Conservation (phyloP, 306 rosid species). For the Rosa chinensis region DNA sequence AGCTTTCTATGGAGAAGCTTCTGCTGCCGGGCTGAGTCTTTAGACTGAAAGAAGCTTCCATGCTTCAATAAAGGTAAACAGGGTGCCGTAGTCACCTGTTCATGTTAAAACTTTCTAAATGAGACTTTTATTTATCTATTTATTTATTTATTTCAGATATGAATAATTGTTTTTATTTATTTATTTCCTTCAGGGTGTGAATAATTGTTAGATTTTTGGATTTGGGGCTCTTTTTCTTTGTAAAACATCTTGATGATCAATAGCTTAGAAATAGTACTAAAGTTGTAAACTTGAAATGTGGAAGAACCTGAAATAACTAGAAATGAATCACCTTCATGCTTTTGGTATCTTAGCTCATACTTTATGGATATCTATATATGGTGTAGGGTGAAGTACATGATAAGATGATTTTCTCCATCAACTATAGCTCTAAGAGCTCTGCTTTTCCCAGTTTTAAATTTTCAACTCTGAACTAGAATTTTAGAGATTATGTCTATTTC, state of each 20-base stretch:
- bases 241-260: neutral
- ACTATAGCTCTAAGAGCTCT: too few species aligned
- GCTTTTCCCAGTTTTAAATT: neutral
- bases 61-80: neutral
- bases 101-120: neutral
- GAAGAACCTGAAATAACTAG: neutral
- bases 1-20: neutral
- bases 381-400: neutral
- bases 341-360: neutral
- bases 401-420: neutral
- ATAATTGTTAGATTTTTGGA: neutral
- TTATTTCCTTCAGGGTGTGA: neutral
- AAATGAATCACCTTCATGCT: neutral
- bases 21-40: neutral
- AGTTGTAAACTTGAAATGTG: conserved; percentile 12
- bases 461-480: neutral
- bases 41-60: conserved; percentile 13
- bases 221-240: conserved; percentile 2
- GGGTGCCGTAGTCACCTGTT: neutral
- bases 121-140: neutral
- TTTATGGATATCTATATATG: neutral
- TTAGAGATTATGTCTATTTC: neutral
- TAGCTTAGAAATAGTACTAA: conserved; percentile 3
- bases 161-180: too few species aligned
- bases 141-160: neutral